phyloP scores from a whole-genome alignment of 2,329 filamentous ascomycete genomes.

The Plectosphaerella cucumerina region DNA sequence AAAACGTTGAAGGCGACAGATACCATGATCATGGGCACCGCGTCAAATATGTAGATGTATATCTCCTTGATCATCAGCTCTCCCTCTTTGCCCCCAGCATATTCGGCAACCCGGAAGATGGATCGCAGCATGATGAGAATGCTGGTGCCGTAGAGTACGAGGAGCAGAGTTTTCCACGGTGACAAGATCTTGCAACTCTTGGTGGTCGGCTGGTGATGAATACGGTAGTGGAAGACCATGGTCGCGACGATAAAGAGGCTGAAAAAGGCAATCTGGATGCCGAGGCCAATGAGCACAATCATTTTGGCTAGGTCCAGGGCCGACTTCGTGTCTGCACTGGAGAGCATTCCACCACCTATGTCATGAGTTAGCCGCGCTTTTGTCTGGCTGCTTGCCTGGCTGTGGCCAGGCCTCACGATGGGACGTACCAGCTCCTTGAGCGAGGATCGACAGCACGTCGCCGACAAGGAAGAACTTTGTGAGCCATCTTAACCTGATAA shows the following conservation, averaged over 20 bases:
- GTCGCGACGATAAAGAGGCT: constrained; percentile 46
- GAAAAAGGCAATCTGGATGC: constrained; percentile 53
- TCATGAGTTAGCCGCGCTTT: too few species aligned
- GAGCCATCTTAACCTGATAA: constrained; percentile 33
- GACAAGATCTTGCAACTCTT: constrained; percentile 13
- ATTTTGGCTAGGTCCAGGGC: constrained; percentile 29
- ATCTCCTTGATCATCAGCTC: constrained; percentile 28
- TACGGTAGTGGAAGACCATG: constrained; percentile 37
- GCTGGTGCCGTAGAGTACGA: constrained; percentile 19
- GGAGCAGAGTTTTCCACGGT: constrained; percentile 25
- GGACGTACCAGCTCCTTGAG: constrained; percentile 38
- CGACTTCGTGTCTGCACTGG: constrained; percentile 16
- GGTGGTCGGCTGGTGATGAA: constrained; percentile 12
- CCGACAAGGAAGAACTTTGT: constrained; percentile 52
- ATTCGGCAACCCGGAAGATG: constrained; percentile 38
- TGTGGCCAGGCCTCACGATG: neutral
- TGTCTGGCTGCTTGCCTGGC: neutral
- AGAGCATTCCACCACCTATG: constrained; percentile 12
- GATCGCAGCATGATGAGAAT: constrained; percentile 35
- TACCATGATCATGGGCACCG: constrained; percentile 25
- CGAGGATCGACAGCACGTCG: constrained; percentile 46
- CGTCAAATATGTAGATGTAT: constrained; percentile 34
- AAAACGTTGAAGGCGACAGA: constrained; percentile 14
- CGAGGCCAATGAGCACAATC: constrained; percentile 47
- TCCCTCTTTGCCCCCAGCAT: constrained; percentile 28